Evolutionary conservation across 2,329 filamentous ascomycete species (phyloP).

Genomic region (Trichophaea hybrida): DNA sequence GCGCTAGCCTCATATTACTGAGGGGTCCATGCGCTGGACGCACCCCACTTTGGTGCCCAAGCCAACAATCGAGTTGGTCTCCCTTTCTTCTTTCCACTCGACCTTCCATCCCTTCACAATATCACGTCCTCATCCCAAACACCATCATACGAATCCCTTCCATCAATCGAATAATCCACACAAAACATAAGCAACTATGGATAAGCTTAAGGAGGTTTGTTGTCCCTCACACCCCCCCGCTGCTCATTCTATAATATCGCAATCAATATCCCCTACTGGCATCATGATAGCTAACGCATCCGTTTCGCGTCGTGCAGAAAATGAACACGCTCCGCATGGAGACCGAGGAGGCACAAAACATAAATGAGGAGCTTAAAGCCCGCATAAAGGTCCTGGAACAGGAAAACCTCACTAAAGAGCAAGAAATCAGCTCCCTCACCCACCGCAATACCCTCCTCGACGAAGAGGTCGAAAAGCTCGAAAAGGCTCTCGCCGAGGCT

Average conservation of each 20-base stretch:
- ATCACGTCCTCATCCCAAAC: background rate
- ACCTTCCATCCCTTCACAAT: background rate
- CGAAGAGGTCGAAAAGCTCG: constrained; percentile 81
- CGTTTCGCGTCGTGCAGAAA: constrained; percentile 45
- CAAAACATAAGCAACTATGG: constrained; percentile 14
- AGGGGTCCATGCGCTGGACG: background rate
- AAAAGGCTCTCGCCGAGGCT: constrained; percentile 65
- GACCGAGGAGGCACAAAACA: constrained; percentile 67
- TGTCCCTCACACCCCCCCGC: background rate
- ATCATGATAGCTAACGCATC: constrained; percentile 9
- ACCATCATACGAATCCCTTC: background rate
- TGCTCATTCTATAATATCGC: too few species aligned
- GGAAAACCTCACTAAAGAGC: constrained; percentile 91
- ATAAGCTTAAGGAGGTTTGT: constrained; percentile 22
- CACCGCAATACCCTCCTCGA: constrained; percentile 94
- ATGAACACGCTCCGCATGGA: constrained; percentile 85
- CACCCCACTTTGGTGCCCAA: background rate
- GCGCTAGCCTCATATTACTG: background rate
- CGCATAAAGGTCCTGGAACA: constrained; percentile 86
- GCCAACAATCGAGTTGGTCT: background rate
- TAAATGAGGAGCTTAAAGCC: constrained; percentile 72
- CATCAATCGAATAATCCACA: background rate
- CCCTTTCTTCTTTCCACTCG: background rate
- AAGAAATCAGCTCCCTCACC: constrained; percentile 89
- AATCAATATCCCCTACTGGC: constrained; percentile 7